phyloP scores from a whole-genome alignment of 2,329 filamentous ascomycete genomes.

The Calonectria ilicicola region DNA sequence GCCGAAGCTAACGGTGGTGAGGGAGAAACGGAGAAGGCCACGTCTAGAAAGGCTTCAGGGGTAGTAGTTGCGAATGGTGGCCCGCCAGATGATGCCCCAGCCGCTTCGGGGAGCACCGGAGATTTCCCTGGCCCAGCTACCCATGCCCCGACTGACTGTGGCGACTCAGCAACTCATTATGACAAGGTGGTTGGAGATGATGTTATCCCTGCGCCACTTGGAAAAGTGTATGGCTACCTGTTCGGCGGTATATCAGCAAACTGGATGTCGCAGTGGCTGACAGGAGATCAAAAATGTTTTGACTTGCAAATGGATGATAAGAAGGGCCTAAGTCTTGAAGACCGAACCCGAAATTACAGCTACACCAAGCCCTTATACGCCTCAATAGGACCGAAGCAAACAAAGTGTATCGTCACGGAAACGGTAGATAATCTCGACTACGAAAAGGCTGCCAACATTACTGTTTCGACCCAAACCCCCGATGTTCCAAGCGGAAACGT shows the following conservation, averaged over 20 bases:
- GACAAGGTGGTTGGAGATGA: constrained; percentile 90
- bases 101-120: constrained; percentile 54
- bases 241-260: constrained; percentile 84
- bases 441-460: constrained; percentile 88
- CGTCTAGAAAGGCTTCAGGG: constrained; percentile 80
- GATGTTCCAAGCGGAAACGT: constrained; percentile 95
- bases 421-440: constrained; percentile 86
- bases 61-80: constrained; percentile 56
- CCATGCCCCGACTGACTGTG: constrained; percentile 88
- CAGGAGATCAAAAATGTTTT: constrained; percentile 86
- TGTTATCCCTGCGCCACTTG: constrained; percentile 85
- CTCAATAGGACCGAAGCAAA: constrained; percentile 91
- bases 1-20: constrained; percentile 54
- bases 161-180: constrained; percentile 82
- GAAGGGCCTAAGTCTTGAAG: constrained; percentile 80
- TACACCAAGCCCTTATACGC: constrained; percentile 93
- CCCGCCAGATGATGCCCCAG: constrained; percentile 60
- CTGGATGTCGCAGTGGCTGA: constrained; percentile 90
- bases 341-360: constrained; percentile 79
- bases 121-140: constrained; percentile 89
- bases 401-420: constrained; percentile 91
- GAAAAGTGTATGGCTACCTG: constrained; percentile 89
- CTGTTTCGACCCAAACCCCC: constrained; percentile 86
- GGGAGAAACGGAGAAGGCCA: constrained; percentile 71
- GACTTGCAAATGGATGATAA: constrained; percentile 92